phyloP scores from a whole-genome alignment of 805 yeast species.

The Lipomyces oligophaga region DNA sequence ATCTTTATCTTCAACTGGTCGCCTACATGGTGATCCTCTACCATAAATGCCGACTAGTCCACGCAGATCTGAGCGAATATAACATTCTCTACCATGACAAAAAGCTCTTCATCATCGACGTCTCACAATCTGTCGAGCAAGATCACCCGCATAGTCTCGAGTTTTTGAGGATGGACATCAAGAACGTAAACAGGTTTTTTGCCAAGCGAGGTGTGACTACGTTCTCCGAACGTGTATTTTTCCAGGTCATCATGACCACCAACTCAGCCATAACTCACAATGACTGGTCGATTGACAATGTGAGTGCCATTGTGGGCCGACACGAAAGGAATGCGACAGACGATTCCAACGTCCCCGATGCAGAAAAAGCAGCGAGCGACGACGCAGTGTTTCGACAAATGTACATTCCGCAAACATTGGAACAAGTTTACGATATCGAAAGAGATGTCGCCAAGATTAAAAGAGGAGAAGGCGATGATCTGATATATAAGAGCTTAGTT shows the following conservation, averaged over 20 bases:
- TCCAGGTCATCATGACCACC: slow-evolving; percentile 57
- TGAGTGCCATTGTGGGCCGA: slow-evolving; percentile 36
- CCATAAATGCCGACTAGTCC: slow-evolving; percentile 84
- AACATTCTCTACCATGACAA: slow-evolving; percentile 77
- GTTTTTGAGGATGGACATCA: slow-evolving; percentile 94
- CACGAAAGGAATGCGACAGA: slow-evolving; percentile 9
- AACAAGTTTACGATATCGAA: slow-evolving; percentile 52
- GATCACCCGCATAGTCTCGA: slow-evolving; percentile 97
- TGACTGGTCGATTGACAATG: slow-evolving; percentile 37
- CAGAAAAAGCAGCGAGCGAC: slow-evolving; percentile 55
- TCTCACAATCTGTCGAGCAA: slow-evolving; percentile 95
- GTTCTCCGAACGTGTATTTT: slow-evolving; percentile 76
- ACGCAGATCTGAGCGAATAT: slow-evolving; percentile 95
- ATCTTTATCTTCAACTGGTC: slow-evolving; percentile 72
- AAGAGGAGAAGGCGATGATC: slow-evolving; percentile 77
- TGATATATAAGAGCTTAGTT: slow-evolving; percentile 46
- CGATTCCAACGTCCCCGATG: slow-evolving; percentile 33
- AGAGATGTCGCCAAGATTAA: slow-evolving; percentile 57
- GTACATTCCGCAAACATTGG: slow-evolving; percentile 67
- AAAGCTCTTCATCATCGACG: slow-evolving; percentile 84
- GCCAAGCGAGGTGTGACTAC: slow-evolving; percentile 67
- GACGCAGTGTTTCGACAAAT: slow-evolving; percentile 86
- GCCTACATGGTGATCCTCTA: slow-evolving; percentile 83
- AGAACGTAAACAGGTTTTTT: slow-evolving; percentile 88
- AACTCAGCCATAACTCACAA: slow-evolving; percentile 19